A percentile compares a stretch with the other conserved stretches of the same genome.
These are phyloP conservation scores for Diutina rugosa DNA, from an alignment of 1,139 yeast genomes.

Conservation along the genomic window DNA sequence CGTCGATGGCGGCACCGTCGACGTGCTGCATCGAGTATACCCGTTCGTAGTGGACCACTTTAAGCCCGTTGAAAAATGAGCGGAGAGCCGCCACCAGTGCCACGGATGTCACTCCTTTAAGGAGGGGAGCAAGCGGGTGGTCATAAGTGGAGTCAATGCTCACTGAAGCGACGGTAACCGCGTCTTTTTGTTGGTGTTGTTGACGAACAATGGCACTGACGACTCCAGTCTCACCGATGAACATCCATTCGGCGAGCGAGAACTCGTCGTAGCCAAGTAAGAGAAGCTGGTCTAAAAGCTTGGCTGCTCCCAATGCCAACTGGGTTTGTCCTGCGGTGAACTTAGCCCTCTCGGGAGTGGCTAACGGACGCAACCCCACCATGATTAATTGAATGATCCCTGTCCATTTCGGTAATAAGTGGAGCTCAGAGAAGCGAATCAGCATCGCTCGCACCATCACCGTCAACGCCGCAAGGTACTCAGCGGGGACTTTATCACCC, in stretches of 20 bases:
- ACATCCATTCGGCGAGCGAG: conserved; percentile 74
- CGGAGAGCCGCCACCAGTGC: background rate
- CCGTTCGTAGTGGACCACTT: background rate
- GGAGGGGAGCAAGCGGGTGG: background rate
- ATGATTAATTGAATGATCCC: conserved; percentile 50
- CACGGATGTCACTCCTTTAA: background rate
- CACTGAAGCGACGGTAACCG: background rate
- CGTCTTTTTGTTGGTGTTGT: background rate
- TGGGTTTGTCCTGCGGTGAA: conserved; percentile 25
- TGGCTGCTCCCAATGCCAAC: conserved; percentile 48
- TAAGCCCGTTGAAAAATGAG: background rate
- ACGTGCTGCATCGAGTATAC: background rate
- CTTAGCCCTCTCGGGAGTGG: conserved; percentile 16
- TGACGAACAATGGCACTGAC: conserved; percentile 15
- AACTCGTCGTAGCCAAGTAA: conserved; percentile 68
- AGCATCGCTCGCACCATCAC: conserved; percentile 50
- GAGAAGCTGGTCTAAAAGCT: conserved; percentile 63
- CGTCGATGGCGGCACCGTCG: background rate
- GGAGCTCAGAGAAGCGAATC: conserved; percentile 48
- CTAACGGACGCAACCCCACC: conserved; percentile 18
- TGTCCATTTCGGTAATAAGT: conserved; percentile 62
- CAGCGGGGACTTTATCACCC: background rate
- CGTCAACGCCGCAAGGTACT: background rate
- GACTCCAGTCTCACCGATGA: conserved; percentile 59
- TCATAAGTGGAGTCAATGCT: background rate